Percentiles rank a stretch among this genome's conserved stretches.
Evolutionary conservation across 1,284 basidiomycete genomes (phyloP).

Genomic region (Cerioporus squamosus): DNA sequence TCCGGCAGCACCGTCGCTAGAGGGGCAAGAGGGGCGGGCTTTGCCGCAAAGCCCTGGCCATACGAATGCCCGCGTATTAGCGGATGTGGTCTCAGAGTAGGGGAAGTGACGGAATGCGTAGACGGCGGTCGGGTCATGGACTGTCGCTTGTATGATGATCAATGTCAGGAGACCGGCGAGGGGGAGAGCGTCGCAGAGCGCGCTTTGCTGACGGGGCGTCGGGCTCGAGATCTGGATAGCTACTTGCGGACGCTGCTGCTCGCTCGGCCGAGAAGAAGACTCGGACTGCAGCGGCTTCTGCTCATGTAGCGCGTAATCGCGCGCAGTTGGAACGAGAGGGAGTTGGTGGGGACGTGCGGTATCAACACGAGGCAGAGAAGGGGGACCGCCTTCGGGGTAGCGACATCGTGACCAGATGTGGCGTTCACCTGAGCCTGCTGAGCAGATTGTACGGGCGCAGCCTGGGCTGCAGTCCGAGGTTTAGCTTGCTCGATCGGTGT

Average conservation of each 20-base stretch:
- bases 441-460: constrained; percentile 10
- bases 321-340: constrained; percentile 26
- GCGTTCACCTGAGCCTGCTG: constrained; percentile 25
- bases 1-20: constrained; percentile 60
- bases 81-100: constrained; percentile 66
- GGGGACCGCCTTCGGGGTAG: constrained; percentile 39
- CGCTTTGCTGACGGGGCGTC: constrained; percentile 34
- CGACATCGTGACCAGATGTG: constrained; percentile 28
- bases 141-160: constrained; percentile 34
- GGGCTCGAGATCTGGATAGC: constrained; percentile 31
- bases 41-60: constrained; percentile 46
- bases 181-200: constrained; percentile 48
- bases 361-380: constrained; percentile 40
- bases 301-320: constrained; percentile 22
- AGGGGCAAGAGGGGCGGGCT: constrained; percentile 63
- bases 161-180: constrained; percentile 37
- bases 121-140: constrained; percentile 65
- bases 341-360: constrained; percentile 29
- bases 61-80: constrained; percentile 74
- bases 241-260: constrained; percentile 23
- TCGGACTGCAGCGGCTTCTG: constrained; percentile 9
- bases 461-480: constrained; percentile 13
- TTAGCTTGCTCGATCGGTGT: constrained; percentile 33
- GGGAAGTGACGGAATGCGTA: constrained; percentile 52
- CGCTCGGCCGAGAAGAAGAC: constrained; percentile 17